phyloP scores from a whole-genome alignment of 805 yeast species.

The Vanderwaltozyma polyspora region DNA sequence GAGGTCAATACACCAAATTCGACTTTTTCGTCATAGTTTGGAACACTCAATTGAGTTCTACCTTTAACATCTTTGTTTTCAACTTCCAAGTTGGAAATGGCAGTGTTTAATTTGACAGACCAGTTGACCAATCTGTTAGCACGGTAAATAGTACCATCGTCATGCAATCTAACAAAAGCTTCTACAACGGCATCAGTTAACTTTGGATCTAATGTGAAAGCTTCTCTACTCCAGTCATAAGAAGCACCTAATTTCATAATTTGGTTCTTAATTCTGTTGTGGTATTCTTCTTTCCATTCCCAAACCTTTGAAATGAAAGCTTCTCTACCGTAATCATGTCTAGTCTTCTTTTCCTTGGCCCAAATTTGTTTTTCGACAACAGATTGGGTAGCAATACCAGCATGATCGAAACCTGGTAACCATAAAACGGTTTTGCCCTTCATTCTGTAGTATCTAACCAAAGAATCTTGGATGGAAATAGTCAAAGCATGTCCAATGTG shows the following conservation, averaged over 20 bases:
- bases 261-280: slow-evolving; percentile 72
- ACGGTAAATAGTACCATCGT: slow-evolving; percentile 91
- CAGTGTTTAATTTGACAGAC: slow-evolving; percentile 91
- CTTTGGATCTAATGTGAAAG: slow-evolving; percentile 78
- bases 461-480: slow-evolving; percentile 84
- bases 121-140: slow-evolving; percentile 90
- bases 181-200: slow-evolving; percentile 74
- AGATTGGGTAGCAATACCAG: slow-evolving; percentile 97
- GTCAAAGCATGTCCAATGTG: slow-evolving; percentile 98
- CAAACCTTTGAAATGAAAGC: slow-evolving; percentile 79
- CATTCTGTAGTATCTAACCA: slow-evolving; percentile 93
- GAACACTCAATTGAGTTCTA: slow-evolving; percentile 69
- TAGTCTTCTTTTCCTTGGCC: slow-evolving; percentile 77
- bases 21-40: slow-evolving; percentile 79
- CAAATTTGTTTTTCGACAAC: slow-evolving; percentile 94
- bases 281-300: slow-evolving; percentile 98
- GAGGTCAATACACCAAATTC: slow-evolving; percentile 98
- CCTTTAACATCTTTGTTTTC: slow-evolving; percentile 85
- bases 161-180: slow-evolving; percentile 83
- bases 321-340: slow-evolving; percentile 94
- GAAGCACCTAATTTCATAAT: slow-evolving; percentile 87
- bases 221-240: slow-evolving; percentile 92
- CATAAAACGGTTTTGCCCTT: slow-evolving; percentile 87
- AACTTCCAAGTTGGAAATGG: slow-evolving; percentile 91
- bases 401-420: slow-evolving; percentile 96